Evolutionary conservation across 164 flowering plant genomes (phyloP), one percentile per base, ranked within the genome.

Genomic region (Stephania yunnanensis): DNA sequence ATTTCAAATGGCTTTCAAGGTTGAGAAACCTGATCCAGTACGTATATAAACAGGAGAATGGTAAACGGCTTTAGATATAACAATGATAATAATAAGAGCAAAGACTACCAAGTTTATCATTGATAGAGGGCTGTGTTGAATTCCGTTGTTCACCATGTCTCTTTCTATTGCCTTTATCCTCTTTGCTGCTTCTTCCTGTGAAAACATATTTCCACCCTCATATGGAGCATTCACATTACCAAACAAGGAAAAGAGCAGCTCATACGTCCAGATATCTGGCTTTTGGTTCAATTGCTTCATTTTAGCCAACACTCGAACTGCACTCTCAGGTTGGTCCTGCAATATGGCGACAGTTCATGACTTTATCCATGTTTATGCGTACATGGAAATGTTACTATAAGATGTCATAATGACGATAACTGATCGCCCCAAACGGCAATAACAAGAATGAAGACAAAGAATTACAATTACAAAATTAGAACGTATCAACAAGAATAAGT

Each of bases 271-370:
- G 61, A 84, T 84, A 84, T 93, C 83, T n/a, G 86, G 84, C 77
- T 73, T 76, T 50, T 92, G 30, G 46, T 85, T 81, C 80, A 81
- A 46, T 46, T 86, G 71, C 74, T 81, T 91, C 93, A 95, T 91
- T 83, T 86, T 91, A 73, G 90, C 88, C 79, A 90, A 83, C 45
- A 87, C 81, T 52, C 80, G 78, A 72, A 91, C 74, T 46, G 93
- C 97, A 22, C 92, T 89, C 77, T 91, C 95, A 76, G 95, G 99
- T 81, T 87, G 82, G 83, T 88, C 94, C 99, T 95, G 86, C 84
- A 87, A 72, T 30, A 79, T 81, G 36, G 44, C 2, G 73, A 48
- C 9, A 25, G 44, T 66, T 70, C 11, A 80, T 31, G 22, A 68
- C 55, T 50, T 50, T 50, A 50, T 50, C 55, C 55, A 50, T 50